Evolutionary conservation across 2,329 filamentous ascomycete genomes (phyloP), one percentile per base, ranked within the genome.

Genomic region (Purpureocillium lavendulum): DNA sequence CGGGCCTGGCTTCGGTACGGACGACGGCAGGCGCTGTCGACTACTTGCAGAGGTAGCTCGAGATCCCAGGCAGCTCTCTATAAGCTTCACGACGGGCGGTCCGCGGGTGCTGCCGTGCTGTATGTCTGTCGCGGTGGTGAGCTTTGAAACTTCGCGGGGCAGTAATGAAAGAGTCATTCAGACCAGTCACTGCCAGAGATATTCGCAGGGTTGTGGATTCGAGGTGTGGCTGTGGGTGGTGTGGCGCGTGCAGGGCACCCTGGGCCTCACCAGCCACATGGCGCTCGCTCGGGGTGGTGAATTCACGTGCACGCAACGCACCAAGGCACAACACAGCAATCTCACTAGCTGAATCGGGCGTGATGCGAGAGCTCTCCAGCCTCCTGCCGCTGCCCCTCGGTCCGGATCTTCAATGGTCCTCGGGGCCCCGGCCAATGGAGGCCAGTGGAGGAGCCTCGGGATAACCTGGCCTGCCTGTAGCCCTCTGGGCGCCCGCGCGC

Each of bases 401-500:
- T 36, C 28, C 39, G 42, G 42, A 44, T 44, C 33, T 44, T 44
- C 38, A 36, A 35, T 42, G 40, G 24, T 39, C 29, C 36, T 26
- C 21, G 21, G 6, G 21, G 21, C 21, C 21, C 42, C 40, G 30
- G 6, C 21, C n/a, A 21, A 13, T 26, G 26, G 33, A 39, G 38
- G 21, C 21, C 21, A 26, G 10, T 26, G 21, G 21, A 26, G 21
- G 21, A 26, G 21, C 42, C 42, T 44, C 42, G 42, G 42, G 39
- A 32, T 31, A 36, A 38, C 26, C 35, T 10, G n/a, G n/a, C n/a
- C n/a, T n/a, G n/a, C n/a, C n/a, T n/a, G n/a, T n/a, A n/a, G n/a
- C n/a, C n/a, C n/a, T n/a, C n/a, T n/a, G n/a, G n/a, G n/a, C n/a
- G n/a, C 10, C 21, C 10, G 21, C 5, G 17, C 33, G 33, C 35